Percentiles rank a stretch among this genome's conserved stretches.
Conservation (phyloP, 169 alveolate species). For the Babesia bigemina region DNA sequence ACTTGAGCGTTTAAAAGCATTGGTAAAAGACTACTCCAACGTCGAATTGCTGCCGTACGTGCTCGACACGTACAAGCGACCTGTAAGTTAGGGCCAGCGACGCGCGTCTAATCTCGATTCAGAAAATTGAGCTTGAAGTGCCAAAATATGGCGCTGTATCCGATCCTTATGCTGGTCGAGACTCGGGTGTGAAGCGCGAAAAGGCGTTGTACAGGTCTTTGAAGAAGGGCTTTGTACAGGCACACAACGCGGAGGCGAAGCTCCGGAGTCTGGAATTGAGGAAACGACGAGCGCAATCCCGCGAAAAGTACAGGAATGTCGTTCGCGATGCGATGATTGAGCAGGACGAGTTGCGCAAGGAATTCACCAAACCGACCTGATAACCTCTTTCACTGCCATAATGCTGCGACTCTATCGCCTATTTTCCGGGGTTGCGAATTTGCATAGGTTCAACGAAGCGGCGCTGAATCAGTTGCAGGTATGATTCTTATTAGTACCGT, state of each 20-base stretch:
- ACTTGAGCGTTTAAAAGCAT: constrained; percentile 20
- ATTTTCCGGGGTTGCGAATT: constrained; percentile 18
- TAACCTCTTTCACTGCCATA: not conserved
- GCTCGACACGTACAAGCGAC: constrained; percentile 50
- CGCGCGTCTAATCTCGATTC: not conserved
- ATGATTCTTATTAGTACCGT: not conserved
- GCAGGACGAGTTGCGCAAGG: constrained; percentile 63
- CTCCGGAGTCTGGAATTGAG: constrained; percentile 27
- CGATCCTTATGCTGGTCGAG: not conserved
- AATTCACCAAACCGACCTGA: constrained; percentile 40
- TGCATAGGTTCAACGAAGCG: constrained; percentile 54
- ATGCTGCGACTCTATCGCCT: constrained; percentile 34
- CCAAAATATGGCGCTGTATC: constrained; percentile 26
- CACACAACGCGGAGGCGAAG: constrained; percentile 42
- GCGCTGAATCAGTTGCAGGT: constrained; percentile 59
- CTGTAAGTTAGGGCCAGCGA: constrained; percentile 25
- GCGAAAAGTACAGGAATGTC: constrained; percentile 43
- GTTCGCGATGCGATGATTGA: constrained; percentile 60
- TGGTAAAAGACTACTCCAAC: constrained; percentile 8
- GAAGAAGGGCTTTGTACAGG: constrained; percentile 43
- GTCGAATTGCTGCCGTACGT: constrained; percentile 31
- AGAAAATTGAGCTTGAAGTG: constrained; percentile 45
- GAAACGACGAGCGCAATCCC: constrained; percentile 35
- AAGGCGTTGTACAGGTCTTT: constrained; percentile 44
- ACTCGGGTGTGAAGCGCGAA: constrained; percentile 24